Percentiles rank a stretch among this genome's conserved stretches.
Evolutionary conservation across 305 asterid genomes (phyloP).

Genomic region (Fraxinus nigra): DNA sequence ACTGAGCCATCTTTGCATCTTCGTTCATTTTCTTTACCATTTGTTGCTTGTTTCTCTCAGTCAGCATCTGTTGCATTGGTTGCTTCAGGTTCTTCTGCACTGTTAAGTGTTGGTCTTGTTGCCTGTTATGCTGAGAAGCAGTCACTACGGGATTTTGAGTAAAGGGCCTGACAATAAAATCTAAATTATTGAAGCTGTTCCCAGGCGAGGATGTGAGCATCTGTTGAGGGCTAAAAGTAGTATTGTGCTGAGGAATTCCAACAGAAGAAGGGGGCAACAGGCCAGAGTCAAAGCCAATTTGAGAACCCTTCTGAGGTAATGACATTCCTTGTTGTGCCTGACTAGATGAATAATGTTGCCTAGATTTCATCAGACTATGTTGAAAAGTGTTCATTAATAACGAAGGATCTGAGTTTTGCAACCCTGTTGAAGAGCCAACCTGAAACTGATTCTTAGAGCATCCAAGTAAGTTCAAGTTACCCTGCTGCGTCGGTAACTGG

Average conservation of each 20-base stretch:
- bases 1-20: conserved; percentile 24
- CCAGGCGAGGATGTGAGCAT: conserved; percentile 16
- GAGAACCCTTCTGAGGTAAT: conserved; percentile 19
- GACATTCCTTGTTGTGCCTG: conserved; percentile 24
- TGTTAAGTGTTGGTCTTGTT: conserved; percentile 14
- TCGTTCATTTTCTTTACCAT: conserved; percentile 31
- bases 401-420: conserved; percentile 18
- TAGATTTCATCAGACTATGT: conserved; percentile 24
- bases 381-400: conserved; percentile 8
- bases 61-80: conserved; percentile 27
- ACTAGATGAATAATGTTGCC: conserved; percentile 11
- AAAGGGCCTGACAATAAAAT: conserved; percentile 14
- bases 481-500: conserved; percentile 24
- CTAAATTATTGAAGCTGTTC: conserved; percentile 26
- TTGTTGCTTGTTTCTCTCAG: conserved; percentile 31
- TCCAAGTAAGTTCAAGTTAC: conserved; percentile 18
- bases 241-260: conserved; percentile 21
- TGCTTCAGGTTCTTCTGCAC: conserved; percentile 33
- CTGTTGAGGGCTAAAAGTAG: conserved; percentile 17
- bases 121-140: conserved; percentile 26
- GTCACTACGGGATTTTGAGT: conserved; percentile 6
- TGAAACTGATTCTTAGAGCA: conserved; percentile 22
- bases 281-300: conserved; percentile 18
- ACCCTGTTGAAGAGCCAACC: conserved; percentile 23
- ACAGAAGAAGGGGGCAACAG: conserved; percentile 23